These are phyloP conservation scores for Conticribra guillardii DNA, from an alignment of 108 stramenopile genomes.

Conservation along the genomic window DNA sequence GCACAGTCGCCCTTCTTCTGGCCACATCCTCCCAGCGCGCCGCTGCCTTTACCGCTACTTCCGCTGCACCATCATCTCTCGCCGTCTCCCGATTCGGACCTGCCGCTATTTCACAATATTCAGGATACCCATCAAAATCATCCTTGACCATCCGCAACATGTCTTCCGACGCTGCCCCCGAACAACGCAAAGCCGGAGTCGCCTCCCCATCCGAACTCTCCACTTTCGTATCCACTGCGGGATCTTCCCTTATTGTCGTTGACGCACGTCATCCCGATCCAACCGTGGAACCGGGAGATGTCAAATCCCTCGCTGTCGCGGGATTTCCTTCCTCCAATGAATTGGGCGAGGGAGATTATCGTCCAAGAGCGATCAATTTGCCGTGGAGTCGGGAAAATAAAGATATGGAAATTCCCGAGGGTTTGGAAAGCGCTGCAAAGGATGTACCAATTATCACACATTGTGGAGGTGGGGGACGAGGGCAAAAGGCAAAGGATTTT, in stretches of 20 bases:
- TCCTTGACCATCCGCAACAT: background rate
- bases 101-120: background rate
- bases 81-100: background rate
- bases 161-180: background rate
- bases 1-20: background rate
- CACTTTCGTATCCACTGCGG: conserved; percentile 66
- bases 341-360: conserved; percentile 11
- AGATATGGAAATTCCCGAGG: conserved; percentile 77
- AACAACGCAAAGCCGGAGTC: conserved; percentile 66
- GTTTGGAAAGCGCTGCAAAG: conserved; percentile 42
- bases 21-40: background rate
- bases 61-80: background rate
- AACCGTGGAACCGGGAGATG: conserved; percentile 77
- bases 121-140: background rate
- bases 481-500: conserved; percentile 87
- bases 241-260: conserved; percentile 70
- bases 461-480: conserved; percentile 88
- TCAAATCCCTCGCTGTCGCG: conserved; percentile 64
- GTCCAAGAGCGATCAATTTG: conserved; percentile 69
- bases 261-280: conserved; percentile 84
- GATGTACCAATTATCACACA: conserved; percentile 90
- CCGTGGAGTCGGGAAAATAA: conserved; percentile 68
- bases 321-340: conserved; percentile 48
- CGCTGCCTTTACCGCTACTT: background rate
- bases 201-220: conserved; percentile 70